Percentiles rank a stretch among this genome's conserved stretches.
phyloP scores from a whole-genome alignment of 345 rosid species.

The Cardamine resedifolia region DNA sequence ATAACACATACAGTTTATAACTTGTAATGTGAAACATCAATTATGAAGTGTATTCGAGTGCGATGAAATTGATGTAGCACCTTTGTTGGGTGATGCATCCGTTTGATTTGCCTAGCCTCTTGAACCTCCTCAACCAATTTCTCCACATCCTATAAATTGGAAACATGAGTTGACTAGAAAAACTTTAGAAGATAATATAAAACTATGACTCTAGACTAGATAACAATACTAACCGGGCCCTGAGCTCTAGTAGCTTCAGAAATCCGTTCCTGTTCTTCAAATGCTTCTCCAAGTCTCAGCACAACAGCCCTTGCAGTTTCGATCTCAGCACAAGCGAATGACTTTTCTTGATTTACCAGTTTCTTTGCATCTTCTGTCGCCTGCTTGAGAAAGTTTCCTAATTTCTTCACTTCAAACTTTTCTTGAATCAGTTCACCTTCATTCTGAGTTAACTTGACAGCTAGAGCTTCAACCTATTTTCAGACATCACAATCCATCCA shows the following conservation, averaged over 20 bases:
- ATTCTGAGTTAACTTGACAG: slow-evolving; percentile 95
- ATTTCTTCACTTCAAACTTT: slow-evolving; percentile 95
- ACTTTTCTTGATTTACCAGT: slow-evolving; percentile 89
- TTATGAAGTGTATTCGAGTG: not conserved
- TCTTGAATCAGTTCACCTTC: slow-evolving; percentile 98
- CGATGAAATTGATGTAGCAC: slow-evolving; percentile 37
- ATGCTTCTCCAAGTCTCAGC: slow-evolving; percentile 87
- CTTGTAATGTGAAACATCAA: not conserved
- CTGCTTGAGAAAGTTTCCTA: slow-evolving; percentile 92
- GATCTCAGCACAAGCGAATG: slow-evolving; percentile 98
- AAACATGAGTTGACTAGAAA: slow-evolving; percentile 19
- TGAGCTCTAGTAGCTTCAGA: slow-evolving; percentile 60
- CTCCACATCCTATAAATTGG: slow-evolving; percentile 59
- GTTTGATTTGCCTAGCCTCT: slow-evolving; percentile 80
- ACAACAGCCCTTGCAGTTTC: slow-evolving; percentile 97
- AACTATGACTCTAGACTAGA: not conserved
- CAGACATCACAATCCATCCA: not conserved
- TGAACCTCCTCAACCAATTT: slow-evolving; percentile 81
- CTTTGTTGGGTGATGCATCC: slow-evolving; percentile 93
- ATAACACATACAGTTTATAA: not conserved
- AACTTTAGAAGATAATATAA: not conserved
- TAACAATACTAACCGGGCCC: slow-evolving; percentile 40
- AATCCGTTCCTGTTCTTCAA: slow-evolving; percentile 81
- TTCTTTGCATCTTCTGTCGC: slow-evolving; percentile 99
- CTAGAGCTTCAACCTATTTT: slow-evolving; percentile 88